Evolutionary conservation across 2,329 filamentous ascomycete species (phyloP), one percentile per base, ranked within the genome.

Genomic region (Geoglossum cookeanum): DNA sequence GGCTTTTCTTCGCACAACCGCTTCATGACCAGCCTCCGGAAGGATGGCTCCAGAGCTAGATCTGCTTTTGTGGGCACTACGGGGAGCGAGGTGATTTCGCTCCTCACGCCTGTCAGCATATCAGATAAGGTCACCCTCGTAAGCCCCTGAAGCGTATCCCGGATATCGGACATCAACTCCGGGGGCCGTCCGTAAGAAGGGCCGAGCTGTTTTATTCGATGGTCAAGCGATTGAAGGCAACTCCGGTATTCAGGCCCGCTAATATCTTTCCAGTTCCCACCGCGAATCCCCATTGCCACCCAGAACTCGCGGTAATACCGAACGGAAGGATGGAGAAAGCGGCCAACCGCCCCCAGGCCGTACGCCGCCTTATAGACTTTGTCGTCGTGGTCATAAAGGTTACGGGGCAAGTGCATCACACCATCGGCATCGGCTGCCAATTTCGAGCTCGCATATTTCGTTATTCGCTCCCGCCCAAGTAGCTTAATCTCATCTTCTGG

Each of bases 301-400:
- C 27, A 52, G 8, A 33, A 32, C 3, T 8, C 6, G 48, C 13
- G 7, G 27, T 52, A 52, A 13, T 3, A 3, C 13, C 29, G 27
- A 33, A 52, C 27, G 27, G 22, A 13, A 32, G 29, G n/a, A 27
- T 22, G 15, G 15, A 52, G 48, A 22, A 52, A 33, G 62, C 44
- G 59, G 58, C 1, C 52, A 3, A 3, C 32, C 8, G 45, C 32
- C 30, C 61, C n/a, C 22, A 57, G 57, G 48, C 60, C 57, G 42
- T 67, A 68, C 11, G 66, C 66, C 1, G 65, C 58, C 22, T 29
- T 13, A 30, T 67, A 68, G 13, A 66, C 60, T 27, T 15, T 1
- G 33, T 65, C 61, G 13, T 60, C 29, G 32, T 64, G 62, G 33
- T 67, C 63, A 29, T 61, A 67, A 3, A 67, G 42, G 6, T 62